These are phyloP conservation scores for Sugiyamaella boreocaroliniensis DNA, from an alignment of 805 yeast species.

Conservation along the genomic window DNA sequence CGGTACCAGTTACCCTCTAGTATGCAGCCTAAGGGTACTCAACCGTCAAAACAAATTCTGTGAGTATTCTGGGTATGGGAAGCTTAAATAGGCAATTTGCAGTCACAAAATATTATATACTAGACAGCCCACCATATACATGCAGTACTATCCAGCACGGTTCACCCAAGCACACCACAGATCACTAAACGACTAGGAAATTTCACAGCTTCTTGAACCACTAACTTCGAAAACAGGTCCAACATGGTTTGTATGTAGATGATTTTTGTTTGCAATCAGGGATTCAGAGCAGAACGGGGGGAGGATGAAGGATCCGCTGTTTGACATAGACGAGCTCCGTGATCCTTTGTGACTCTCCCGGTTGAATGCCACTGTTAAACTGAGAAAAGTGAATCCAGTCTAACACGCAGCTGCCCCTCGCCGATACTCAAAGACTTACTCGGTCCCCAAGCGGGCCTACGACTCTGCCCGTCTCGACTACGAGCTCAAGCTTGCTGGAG, in stretches of 20 bases:
- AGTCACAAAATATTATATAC: no score
- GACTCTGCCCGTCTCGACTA: conserved; percentile 99
- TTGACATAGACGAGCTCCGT: neutral
- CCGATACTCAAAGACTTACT: conserved; percentile 98
- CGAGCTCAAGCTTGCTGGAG: conserved; percentile 99
- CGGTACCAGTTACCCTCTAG: no score
- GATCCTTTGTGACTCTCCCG: neutral
- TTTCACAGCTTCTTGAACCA: neutral
- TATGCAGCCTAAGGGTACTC: no score
- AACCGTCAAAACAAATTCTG: no score
- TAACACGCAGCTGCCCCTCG: conserved; percentile 81
- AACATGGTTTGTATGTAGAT: conserved; percentile 3
- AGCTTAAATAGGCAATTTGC: no score
- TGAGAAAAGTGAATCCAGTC: neutral
- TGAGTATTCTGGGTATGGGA: no score
- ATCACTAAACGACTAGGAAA: neutral
- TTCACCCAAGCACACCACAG: no score
- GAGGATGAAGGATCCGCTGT: neutral
- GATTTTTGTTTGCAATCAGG: neutral
- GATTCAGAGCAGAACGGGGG: neutral
- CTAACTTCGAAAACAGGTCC: neutral
- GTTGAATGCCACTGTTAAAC: neutral
- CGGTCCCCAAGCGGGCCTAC: conserved; percentile 99
- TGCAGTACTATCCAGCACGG: no score
- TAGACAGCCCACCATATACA: no score